Evolutionary conservation across 2,329 filamentous ascomycete species (phyloP).

Genomic region (Colletotrichum filicis): DNA sequence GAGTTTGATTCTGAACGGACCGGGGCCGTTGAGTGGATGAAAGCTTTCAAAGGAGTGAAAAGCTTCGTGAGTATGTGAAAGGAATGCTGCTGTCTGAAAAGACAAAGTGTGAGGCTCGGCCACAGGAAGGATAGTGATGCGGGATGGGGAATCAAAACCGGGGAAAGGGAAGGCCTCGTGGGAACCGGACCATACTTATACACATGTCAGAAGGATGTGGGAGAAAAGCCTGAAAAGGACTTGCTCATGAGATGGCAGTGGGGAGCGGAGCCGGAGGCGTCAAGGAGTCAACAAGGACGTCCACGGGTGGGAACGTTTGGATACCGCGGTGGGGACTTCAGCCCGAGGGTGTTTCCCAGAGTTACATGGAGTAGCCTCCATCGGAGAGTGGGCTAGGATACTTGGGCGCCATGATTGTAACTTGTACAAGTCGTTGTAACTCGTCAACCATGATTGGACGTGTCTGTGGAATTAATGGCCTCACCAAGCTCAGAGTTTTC

Average conservation of each 20-base stretch:
- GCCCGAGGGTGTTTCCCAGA: conserved; percentile 33
- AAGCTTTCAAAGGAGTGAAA: conserved; percentile 36
- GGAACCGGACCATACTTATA: conserved; percentile 29
- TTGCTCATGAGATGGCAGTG: conserved; percentile 28
- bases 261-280: conserved; percentile 29
- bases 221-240: not conserved
- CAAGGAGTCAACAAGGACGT: conserved; percentile 3
- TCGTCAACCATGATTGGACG: conserved; percentile 24
- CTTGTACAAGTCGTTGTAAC: conserved; percentile 27
- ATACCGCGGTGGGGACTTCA: conserved; percentile 14
- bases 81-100: conserved; percentile 32
- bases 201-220: conserved; percentile 8
- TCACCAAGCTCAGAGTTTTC: conserved; percentile 27
- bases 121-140: conserved; percentile 35
- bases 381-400: conserved; percentile 28
- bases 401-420: conserved; percentile 13
- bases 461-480: conserved; percentile 22
- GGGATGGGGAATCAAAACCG: conserved; percentile 21
- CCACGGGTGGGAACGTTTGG: not conserved
- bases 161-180: not conserved
- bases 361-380: conserved; percentile 31
- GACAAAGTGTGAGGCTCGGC: conserved; percentile 32
- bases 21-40: conserved; percentile 16
- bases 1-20: conserved; percentile 18
- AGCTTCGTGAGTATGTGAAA: conserved; percentile 25